phyloP scores from a whole-genome alignment of 2,329 filamentous ascomycete genomes.

The Pseudocercospora pini-densiflorae region DNA sequence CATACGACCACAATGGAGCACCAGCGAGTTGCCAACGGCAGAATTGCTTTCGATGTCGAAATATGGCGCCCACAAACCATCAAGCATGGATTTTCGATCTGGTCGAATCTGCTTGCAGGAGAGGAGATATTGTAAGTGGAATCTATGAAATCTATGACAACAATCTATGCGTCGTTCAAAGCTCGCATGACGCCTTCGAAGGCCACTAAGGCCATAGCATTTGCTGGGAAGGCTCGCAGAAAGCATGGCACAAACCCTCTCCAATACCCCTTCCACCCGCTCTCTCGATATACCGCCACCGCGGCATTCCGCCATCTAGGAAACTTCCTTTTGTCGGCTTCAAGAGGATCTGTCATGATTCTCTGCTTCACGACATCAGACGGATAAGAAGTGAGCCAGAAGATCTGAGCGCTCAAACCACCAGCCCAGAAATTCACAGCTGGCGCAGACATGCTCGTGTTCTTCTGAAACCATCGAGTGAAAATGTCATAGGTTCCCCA shows the following conservation, averaged over 20 bases:
- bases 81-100: no score
- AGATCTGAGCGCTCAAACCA: constrained; percentile 88
- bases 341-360: constrained; percentile 94
- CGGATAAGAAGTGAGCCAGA: constrained; percentile 68
- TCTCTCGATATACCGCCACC: constrained; percentile 73
- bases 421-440: constrained; percentile 97
- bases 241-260: constrained; percentile 94
- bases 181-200: constrained; percentile 75
- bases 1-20: background rate
- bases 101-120: background rate
- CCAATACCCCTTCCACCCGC: constrained; percentile 81
- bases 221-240: constrained; percentile 90
- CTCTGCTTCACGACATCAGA: constrained; percentile 75
- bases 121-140: background rate
- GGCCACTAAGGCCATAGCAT: constrained; percentile 88
- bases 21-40: background rate
- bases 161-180: constrained; percentile 17
- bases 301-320: constrained; percentile 80
- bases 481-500: constrained; percentile 95
- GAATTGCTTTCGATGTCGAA: background rate
- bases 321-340: constrained; percentile 68
- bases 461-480: constrained; percentile 66
- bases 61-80: background rate
- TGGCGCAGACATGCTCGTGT: constrained; percentile 74
- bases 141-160: background rate